Evolutionary conservation across 345 rosid genomes (phyloP).

Genomic region (Hirschfeldia incana): DNA sequence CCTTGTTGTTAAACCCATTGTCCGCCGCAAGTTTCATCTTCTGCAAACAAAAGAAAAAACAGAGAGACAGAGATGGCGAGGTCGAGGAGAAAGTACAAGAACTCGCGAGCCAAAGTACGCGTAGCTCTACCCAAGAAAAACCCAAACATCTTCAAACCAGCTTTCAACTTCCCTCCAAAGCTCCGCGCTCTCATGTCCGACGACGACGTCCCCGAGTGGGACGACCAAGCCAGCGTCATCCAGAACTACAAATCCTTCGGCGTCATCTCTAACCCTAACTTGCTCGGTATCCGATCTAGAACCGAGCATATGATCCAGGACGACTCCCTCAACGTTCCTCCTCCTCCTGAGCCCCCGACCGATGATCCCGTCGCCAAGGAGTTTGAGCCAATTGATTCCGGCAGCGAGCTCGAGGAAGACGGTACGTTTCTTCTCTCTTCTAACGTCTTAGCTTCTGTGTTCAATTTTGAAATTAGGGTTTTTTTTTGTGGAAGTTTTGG

Average conservation of each 20-base stretch:
- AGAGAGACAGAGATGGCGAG: conserved; percentile 62
- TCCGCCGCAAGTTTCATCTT: conserved; percentile 32
- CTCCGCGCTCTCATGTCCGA: conserved; percentile 64
- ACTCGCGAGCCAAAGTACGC: conserved; percentile 70
- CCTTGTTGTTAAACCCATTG: conserved; percentile 21
- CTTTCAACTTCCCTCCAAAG: conserved; percentile 86
- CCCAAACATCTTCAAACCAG: conserved; percentile 72
- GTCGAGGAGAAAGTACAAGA: conserved; percentile 85
- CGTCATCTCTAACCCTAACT: conserved; percentile 80
- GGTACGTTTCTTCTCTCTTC: conserved; percentile 9
- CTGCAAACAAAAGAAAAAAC: not conserved
- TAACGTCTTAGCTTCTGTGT: not conserved
- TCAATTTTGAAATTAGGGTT: conserved; percentile 18
- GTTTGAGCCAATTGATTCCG: conserved; percentile 60
- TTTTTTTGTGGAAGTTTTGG: not conserved
- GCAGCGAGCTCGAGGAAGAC: conserved; percentile 96
- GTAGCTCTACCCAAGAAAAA: conserved; percentile 86
- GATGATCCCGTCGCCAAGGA: conserved; percentile 48
- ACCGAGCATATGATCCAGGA: conserved; percentile 66
- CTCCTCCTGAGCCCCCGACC: conserved; percentile 43
- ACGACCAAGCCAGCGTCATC: conserved; percentile 78
- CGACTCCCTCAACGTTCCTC: conserved; percentile 70
- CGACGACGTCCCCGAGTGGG: conserved; percentile 64
- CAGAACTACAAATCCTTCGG: conserved; percentile 90
- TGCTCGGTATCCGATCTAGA: conserved; percentile 74